Conservation (phyloP, 2,329 filamentous ascomycete genomes). For the Sclerotiophoma versabilis region DNA sequence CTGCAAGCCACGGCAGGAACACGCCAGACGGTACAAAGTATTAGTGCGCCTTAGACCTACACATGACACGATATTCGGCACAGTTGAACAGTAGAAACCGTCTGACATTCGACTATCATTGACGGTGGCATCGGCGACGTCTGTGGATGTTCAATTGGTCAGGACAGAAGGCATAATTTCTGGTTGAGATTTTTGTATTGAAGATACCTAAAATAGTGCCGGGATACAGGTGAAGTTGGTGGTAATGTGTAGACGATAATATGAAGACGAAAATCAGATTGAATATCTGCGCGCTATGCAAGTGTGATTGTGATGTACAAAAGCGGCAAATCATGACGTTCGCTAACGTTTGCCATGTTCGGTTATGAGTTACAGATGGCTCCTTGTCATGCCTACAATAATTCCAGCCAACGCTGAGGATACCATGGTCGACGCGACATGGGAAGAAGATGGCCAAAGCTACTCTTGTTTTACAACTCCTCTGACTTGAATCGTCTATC, state of each 20-base stretch:
- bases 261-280: not conserved
- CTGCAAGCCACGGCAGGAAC: constrained; percentile 51
- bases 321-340: not conserved
- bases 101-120: not conserved
- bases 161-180: not conserved
- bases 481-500: not conserved
- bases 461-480: not conserved
- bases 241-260: not conserved
- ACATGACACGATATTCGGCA: not conserved
- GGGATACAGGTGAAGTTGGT: not conserved
- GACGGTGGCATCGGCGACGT: too few species aligned
- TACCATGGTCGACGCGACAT: not conserved
- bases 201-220: not conserved
- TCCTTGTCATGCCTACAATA: too few species aligned
- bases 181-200: not conserved
- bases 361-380: not conserved
- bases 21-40: constrained; percentile 36
- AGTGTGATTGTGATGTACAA: not conserved
- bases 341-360: constrained; percentile 4
- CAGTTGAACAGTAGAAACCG: not conserved
- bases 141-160: too few species aligned
- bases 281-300: not conserved
- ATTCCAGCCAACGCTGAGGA: not conserved
- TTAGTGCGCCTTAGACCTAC: not conserved
- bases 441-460: not conserved